phyloP scores from a whole-genome alignment of 1,284 basidiomycete genomes.

The Naganishia albida region DNA sequence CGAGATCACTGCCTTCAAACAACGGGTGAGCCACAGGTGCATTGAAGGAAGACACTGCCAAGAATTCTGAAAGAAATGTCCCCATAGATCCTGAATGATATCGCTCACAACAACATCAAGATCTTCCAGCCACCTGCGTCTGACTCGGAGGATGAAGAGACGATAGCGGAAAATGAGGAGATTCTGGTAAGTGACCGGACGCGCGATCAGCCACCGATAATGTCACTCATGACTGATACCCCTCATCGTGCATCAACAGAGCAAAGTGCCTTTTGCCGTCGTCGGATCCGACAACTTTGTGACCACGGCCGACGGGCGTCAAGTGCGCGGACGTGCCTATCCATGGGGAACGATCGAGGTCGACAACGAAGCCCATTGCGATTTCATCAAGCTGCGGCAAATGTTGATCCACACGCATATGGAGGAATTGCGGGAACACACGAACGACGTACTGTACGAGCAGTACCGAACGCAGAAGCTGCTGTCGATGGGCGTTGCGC shows the following conservation, averaged over 20 bases:
- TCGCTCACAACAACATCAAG: conserved; percentile 87
- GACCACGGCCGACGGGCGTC: conserved; percentile 75
- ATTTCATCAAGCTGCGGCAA: conserved; percentile 96
- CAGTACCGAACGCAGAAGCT: conserved; percentile 95
- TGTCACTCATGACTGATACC: neutral
- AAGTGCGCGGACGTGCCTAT: conserved; percentile 87
- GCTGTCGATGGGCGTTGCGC: conserved; percentile 89
- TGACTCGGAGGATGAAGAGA: conserved; percentile 96
- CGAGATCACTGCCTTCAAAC: conserved; percentile 87
- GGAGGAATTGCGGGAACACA: conserved; percentile 95
- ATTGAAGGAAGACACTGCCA: too few species aligned
- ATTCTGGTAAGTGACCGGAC: conserved; percentile 64
- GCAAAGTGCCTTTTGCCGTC: conserved; percentile 95
- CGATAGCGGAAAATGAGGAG: conserved; percentile 89
- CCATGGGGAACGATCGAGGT: conserved; percentile 98
- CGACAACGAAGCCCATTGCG: conserved; percentile 96
- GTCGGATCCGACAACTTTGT: conserved; percentile 87
- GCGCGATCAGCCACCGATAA: neutral
- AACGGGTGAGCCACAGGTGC: conserved; percentile 63
- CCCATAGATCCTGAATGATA: conserved; percentile 79
- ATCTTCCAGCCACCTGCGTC: conserved; percentile 95
- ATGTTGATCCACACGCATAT: conserved; percentile 98
- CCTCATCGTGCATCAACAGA: conserved; percentile 48
- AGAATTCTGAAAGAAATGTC: neutral
- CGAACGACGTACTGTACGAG: conserved; percentile 90